phyloP scores from a whole-genome alignment of 2,329 filamentous ascomycete genomes.

The Cercospora citrullina region DNA sequence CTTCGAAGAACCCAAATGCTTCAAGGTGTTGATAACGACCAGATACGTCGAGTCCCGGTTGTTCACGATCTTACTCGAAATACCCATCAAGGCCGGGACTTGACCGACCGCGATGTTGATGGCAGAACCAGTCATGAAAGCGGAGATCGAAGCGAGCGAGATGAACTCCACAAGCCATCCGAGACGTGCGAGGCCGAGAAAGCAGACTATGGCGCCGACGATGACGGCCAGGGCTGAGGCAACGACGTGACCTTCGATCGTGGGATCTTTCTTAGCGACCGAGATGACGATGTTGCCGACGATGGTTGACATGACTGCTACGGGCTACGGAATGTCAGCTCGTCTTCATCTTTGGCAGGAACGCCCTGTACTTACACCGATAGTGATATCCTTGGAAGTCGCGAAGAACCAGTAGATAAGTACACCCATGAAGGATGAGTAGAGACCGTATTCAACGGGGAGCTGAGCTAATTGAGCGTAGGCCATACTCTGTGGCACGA shows the following conservation, averaged over 20 bases:
- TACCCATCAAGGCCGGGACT: constrained; percentile 77
- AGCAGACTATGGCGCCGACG: constrained; percentile 71
- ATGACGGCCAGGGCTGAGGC: constrained; percentile 79
- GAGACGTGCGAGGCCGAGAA: constrained; percentile 74
- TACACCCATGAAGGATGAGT: constrained; percentile 95
- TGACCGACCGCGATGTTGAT: constrained; percentile 86
- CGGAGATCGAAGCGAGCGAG: constrained; percentile 82
- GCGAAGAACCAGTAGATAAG: constrained; percentile 97
- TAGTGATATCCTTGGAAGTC: constrained; percentile 97
- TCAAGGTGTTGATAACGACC: constrained; percentile 80
- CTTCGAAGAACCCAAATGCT: constrained; percentile 64
- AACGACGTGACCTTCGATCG: constrained; percentile 64
- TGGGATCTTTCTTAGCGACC: constrained; percentile 58
- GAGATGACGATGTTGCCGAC: constrained; percentile 77
- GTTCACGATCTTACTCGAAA: constrained; percentile 62
- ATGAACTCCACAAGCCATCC: constrained; percentile 95
- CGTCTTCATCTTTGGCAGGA: background rate
- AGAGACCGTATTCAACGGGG: constrained; percentile 80
- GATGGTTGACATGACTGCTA: constrained; percentile 92
- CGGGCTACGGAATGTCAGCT: constrained; percentile 60
- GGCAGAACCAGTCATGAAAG: constrained; percentile 96
- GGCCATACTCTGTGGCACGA: constrained; percentile 96
- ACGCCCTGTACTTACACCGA: constrained; percentile 65
- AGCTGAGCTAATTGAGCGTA: constrained; percentile 83
- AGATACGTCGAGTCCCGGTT: constrained; percentile 76